phyloP scores from a whole-genome alignment of 768 basidiomycete genomes.

The Calvatia gigantea region DNA sequence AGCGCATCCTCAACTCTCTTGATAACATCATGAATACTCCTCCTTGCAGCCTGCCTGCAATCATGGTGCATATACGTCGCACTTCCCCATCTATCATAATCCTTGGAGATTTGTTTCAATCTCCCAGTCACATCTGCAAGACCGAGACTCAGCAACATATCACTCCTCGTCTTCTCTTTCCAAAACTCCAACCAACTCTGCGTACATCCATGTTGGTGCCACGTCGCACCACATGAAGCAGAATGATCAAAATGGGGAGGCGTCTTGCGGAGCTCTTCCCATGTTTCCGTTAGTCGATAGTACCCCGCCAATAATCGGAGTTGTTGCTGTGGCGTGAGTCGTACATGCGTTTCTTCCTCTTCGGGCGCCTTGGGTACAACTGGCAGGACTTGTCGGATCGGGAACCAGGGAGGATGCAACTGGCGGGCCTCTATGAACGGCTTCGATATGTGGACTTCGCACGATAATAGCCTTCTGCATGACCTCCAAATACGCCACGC shows the following conservation, averaged over 20 bases:
- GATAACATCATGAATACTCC: slow-evolving; percentile 51
- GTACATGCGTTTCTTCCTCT: slow-evolving; percentile 21
- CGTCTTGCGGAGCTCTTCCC: slow-evolving; percentile 58
- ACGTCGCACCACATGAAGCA: slow-evolving; percentile 57
- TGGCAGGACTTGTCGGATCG: neutral
- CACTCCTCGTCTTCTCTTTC: slow-evolving; percentile 69
- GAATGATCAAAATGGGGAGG: slow-evolving; percentile 68
- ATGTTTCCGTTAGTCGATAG: slow-evolving; percentile 60
- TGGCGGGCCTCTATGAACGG: slow-evolving; percentile 16
- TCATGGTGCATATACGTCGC: slow-evolving; percentile 81
- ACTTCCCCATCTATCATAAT: slow-evolving; percentile 67
- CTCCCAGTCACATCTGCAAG: slow-evolving; percentile 67
- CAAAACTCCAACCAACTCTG: slow-evolving; percentile 78
- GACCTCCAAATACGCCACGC: slow-evolving; percentile 70
- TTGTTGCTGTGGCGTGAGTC: slow-evolving; percentile 56
- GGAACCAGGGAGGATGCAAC: slow-evolving; percentile 13
- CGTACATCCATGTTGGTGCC: slow-evolving; percentile 70
- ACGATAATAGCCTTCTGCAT: slow-evolving; percentile 58
- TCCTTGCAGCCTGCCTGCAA: slow-evolving; percentile 57
- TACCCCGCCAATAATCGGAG: slow-evolving; percentile 67
- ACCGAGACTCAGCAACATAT: slow-evolving; percentile 54
- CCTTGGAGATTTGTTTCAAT: slow-evolving; percentile 57
- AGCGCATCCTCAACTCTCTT: slow-evolving; percentile 55
- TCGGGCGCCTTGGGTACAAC: slow-evolving; percentile 19
- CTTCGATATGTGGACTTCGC: slow-evolving; percentile 29